Base-by-base conservation (phyloP, 805 yeast species). In the Monosporozyma unispora region DNA sequence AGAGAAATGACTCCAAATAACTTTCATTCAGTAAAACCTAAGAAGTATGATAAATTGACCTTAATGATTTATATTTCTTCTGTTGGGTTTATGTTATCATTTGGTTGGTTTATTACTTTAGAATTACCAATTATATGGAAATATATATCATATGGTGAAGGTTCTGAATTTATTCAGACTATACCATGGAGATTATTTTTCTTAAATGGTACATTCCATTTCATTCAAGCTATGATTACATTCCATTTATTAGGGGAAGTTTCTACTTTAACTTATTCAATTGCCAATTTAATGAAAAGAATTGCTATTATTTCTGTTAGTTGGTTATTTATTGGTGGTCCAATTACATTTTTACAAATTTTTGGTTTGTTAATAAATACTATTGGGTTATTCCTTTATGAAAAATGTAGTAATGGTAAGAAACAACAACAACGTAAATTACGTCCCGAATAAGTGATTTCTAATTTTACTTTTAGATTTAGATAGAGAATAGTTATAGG, bases 201-300 rank as follows among this genome's bases (percentile, higher is more conserved):
- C 14, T 56, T 82, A 3, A 85, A 87, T 62, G 93, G 96, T 3
- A 57, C 82, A 14, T 79, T 86, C 14, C 95, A 87, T 67, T 89
- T 86, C 57, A 61, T 78, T 37, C 96, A 89, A 67, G 83, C 90
- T 39, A 69, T 88, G 62, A 72, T 89, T 38, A 88, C 95, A 14
- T 87, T 86, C 66, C 87, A 85, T 68, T 71, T 89, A 29, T 68
- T 89, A 43, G 93, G 95, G 19, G 77, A 82, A 61, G 75, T 89
- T 5, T 85, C 95, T 2, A 87, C 96, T 0, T 81, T 89, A 11
- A 79, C 93, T 2, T 89, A 87, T 67, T 84, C 95, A 1, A 82
- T 89, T 50, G 96, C 96, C 2, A 81, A 87, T 41, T 77, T 89
- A 78, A 77, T 89, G 79, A 89, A 89, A 68, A 79, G 96, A 59